These are phyloP conservation scores for Penstemon davidsonii DNA, from an alignment of 257 asterid species.

Conservation along the genomic window DNA sequence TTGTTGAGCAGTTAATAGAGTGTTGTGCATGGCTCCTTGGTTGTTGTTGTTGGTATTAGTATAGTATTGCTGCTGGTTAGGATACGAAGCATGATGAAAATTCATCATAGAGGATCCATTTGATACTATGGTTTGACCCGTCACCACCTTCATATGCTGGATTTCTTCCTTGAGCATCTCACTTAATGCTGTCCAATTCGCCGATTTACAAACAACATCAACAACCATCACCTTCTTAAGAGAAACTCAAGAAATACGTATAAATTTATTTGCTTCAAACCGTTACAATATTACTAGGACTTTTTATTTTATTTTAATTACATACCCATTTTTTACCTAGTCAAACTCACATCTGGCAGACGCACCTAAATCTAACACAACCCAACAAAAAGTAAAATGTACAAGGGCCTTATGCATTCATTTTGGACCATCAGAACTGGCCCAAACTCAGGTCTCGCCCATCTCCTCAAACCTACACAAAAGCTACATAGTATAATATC, in stretches of 20 bases:
- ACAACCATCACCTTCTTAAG: neutral
- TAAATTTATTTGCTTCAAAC: slow-evolving; percentile 6
- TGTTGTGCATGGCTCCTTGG: slow-evolving; percentile 44
- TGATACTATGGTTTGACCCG: slow-evolving; percentile 64
- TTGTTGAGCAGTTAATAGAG: slow-evolving; percentile 74
- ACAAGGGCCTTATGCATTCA: neutral
- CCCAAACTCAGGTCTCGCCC: too few relatives aligned
- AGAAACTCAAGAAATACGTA: neutral
- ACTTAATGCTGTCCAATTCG: slow-evolving; percentile 59
- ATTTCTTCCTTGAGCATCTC: slow-evolving; percentile 83
- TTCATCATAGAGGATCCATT: slow-evolving; percentile 70
- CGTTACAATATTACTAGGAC: neutral
- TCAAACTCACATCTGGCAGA: neutral
- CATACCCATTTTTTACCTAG: neutral
- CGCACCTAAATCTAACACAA: too few relatives aligned
- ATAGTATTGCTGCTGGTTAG: slow-evolving; percentile 57
- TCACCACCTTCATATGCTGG: slow-evolving; percentile 79
- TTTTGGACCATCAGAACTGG: neutral
- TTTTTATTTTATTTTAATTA: neutral
- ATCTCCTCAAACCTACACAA: too few relatives aligned
- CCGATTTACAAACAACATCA: slow-evolving; percentile 9
- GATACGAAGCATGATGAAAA: slow-evolving; percentile 54
- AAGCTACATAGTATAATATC: too few relatives aligned
- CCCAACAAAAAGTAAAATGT: neutral
- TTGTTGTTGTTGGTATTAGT: slow-evolving; percentile 40